These are phyloP conservation scores for Pseudogymnoascus verrucosus DNA, from an alignment of 2,329 filamentous ascomycete species.

Conservation along the genomic window DNA sequence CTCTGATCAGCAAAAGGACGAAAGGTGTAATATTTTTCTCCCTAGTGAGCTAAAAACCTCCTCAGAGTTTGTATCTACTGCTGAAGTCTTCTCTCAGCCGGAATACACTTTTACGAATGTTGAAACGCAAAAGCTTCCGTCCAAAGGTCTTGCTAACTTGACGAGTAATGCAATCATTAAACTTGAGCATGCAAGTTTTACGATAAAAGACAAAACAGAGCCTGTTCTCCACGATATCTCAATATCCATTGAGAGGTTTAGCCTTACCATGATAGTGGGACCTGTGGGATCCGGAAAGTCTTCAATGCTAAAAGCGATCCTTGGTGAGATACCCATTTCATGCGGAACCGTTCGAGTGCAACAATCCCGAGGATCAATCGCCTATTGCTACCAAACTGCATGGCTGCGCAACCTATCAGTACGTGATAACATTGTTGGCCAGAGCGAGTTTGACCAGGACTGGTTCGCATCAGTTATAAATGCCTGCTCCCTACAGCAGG, in stretches of 20 bases:
- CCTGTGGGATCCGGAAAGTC: constrained; percentile 25
- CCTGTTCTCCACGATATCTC: background rate
- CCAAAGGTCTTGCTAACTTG: background rate
- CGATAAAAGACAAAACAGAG: background rate
- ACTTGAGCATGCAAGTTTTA: background rate
- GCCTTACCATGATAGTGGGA: constrained; percentile 15
- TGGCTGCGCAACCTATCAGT: constrained; percentile 20
- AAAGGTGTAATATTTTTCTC: background rate
- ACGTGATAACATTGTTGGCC: constrained; percentile 23
- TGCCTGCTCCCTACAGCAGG: constrained; percentile 27
- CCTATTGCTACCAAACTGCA: constrained; percentile 17
- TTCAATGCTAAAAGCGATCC: constrained; percentile 18
- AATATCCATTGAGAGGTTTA: background rate
- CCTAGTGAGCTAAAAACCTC: background rate
- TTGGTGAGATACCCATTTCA: constrained; percentile 16
- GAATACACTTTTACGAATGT: background rate
- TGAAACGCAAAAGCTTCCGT: background rate
- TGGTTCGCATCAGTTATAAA: constrained; percentile 24
- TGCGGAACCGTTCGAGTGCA: constrained; percentile 14
- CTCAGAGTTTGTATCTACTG: background rate
- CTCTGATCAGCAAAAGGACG: background rate
- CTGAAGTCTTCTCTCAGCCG: background rate
- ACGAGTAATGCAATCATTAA: background rate
- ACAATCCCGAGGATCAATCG: constrained; percentile 10
- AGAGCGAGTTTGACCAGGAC: constrained; percentile 14